Base-by-base conservation (phyloP, 495 filamentous ascomycete species). In the Talaromyces ruber region DNA sequence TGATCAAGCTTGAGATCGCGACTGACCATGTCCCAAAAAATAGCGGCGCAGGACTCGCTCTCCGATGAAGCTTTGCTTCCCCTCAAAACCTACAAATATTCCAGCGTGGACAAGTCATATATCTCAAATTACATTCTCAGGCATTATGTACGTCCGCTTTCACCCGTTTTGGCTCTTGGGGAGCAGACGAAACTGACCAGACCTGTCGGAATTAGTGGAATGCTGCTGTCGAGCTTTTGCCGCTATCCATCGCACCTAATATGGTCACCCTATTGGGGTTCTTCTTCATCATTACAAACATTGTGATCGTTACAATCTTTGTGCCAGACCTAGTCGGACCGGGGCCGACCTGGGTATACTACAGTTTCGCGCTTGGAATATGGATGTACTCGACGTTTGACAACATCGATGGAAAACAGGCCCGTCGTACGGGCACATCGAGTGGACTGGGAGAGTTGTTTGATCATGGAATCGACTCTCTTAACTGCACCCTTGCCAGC, bases 331-430 rank as follows among this genome's bases (percentile, higher is more conserved):
- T 98, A 26, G 82, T 91, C 28, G 95, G 95, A 70, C 94, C 94
- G 63, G 93, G 86, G 22, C 92, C 93, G 3, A 82, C 87, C 65
- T 97, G 93, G 93, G 67, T 97, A 22, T 97, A 97, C 75, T 94
- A 89, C 70, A 96, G 91, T 68, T 97, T 97, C 71, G 93, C 92
- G 12, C 81, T 95, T 64, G 93, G 93, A 28, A 78, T 97, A 54
- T 97, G 94, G 88, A 93, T 93, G 89, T 88, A 68, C 78, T 96
- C 93, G 39, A 98, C 94, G 12, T 88, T 98, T 85, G 94, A 98
- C 78, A 98, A 98, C 70, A 87, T 98, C 43, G 94, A 98, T 72
- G 94, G 94, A 62, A 98, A 98, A 79, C 94, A 98, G 77, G 94
- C 94, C 26, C 80, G 94, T 61, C 82, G 94, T 63, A 98, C 95